Conservation (phyloP, 2,329 filamentous ascomycete genomes). For the Penicillium sp. region DNA sequence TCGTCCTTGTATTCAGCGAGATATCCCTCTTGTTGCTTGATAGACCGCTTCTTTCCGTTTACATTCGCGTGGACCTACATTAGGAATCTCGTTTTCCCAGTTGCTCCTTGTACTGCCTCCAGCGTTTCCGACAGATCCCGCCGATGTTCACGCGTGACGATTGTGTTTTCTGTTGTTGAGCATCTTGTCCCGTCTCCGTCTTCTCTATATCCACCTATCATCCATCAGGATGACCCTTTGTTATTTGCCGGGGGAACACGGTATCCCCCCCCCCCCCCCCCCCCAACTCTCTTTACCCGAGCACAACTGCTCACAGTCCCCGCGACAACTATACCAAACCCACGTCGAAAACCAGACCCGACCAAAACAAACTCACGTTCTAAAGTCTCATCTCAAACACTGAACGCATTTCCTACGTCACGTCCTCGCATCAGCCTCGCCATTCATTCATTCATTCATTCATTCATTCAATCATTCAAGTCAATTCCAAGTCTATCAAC, state of each 20-base stretch:
- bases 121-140: constrained; percentile 17
- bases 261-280: background rate
- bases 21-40: constrained; percentile 23
- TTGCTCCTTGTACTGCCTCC: constrained; percentile 1
- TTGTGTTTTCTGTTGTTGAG: constrained; percentile 25
- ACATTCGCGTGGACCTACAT: constrained; percentile 12
- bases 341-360: background rate
- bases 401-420: constrained; percentile 5
- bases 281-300: background rate
- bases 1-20: constrained; percentile 21
- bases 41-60: constrained; percentile 16
- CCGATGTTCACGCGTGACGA: constrained; percentile 37
- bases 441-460: background rate
- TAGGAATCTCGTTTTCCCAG: constrained; percentile 16
- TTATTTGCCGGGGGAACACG: background rate
- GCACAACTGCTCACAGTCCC: background rate
- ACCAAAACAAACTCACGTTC: constrained; percentile 4
- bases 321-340: background rate
- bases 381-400: constrained; percentile 5
- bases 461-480: background rate
- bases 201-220: constrained; percentile 1
- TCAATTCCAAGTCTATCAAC: background rate
- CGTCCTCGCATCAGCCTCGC: background rate
- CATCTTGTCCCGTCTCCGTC: constrained; percentile 9
- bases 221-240: background rate